These are phyloP conservation scores for Cucumis melo DNA, from an alignment of 306 rosid genomes.

Conservation along the genomic window DNA sequence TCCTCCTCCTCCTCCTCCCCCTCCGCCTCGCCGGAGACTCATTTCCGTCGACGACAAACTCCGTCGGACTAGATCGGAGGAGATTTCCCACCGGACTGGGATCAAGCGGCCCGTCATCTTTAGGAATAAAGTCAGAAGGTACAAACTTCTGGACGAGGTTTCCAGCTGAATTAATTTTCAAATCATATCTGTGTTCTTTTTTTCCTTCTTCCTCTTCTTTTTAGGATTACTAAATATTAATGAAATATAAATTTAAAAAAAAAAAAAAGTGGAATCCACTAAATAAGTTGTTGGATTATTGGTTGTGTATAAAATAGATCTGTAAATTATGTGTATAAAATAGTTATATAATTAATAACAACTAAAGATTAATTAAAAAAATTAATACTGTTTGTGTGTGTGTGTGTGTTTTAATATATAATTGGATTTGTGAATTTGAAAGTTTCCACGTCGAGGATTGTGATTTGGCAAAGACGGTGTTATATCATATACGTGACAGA, in stretches of 20 bases:
- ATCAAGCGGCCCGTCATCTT: constrained; percentile 35
- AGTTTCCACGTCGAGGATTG: not conserved
- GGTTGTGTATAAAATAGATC: not conserved
- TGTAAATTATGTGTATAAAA: not conserved
- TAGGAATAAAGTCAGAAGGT: constrained; percentile 88
- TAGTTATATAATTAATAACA: not conserved
- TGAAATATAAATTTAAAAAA: not conserved
- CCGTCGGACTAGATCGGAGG: constrained; percentile 52
- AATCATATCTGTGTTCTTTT: no score
- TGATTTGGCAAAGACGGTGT: not conserved
- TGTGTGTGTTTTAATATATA: not conserved
- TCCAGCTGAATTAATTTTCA: constrained; percentile 32
- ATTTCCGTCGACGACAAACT: constrained; percentile 30
- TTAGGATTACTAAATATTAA: not conserved
- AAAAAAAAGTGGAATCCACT: not conserved
- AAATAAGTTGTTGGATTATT: no score
- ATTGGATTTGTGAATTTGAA: not conserved
- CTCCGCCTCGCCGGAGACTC: not conserved
- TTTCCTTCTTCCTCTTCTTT: not conserved
- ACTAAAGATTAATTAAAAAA: not conserved
- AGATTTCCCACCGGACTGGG: constrained; percentile 24
- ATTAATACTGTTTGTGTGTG: not conserved
- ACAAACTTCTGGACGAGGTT: constrained; percentile 92
- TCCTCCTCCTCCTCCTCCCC: not conserved
- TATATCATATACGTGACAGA: not conserved